phyloP scores from a whole-genome alignment of 2,329 filamentous ascomycete genomes.

The Fusarium neocosmosporiellum region DNA sequence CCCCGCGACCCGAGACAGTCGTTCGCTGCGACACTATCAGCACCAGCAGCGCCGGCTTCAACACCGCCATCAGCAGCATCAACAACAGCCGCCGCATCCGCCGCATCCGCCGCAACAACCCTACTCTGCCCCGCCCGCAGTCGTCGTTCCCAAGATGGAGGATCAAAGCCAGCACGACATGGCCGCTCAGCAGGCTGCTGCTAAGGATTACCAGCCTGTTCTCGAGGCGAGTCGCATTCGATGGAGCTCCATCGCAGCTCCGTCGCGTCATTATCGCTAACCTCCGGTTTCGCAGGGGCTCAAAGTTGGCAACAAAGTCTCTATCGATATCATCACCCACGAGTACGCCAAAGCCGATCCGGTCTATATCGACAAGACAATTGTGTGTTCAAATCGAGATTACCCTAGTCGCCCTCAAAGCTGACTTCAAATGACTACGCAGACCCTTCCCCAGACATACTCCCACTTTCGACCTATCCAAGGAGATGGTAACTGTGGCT shows the following conservation, averaged over 20 bases:
- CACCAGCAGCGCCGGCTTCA: conserved; percentile 33
- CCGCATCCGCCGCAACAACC: conserved; percentile 19
- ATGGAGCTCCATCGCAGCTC: conserved; percentile 1
- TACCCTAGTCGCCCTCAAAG: conserved; percentile 9
- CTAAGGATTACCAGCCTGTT: conserved; percentile 68
- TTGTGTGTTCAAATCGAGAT: conserved; percentile 66
- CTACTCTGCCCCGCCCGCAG: conserved; percentile 13
- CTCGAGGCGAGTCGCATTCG: conserved; percentile 59
- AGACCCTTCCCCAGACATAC: conserved; percentile 86
- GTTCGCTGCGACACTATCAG: conserved; percentile 25
- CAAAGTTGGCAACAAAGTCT: conserved; percentile 80
- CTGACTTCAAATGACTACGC: conserved; percentile 26
- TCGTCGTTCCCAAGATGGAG: conserved; percentile 47
- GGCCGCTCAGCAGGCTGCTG: conserved; percentile 70
- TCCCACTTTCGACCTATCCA: conserved; percentile 88
- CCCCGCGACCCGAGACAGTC: conserved; percentile 13
- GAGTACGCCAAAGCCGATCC: conserved; percentile 92
- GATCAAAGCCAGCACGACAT: conserved; percentile 56
- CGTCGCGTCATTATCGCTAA: conserved; percentile 30
- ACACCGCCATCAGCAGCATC: conserved; percentile 27
- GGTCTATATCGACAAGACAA: conserved; percentile 86
- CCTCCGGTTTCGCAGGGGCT: conserved; percentile 73
- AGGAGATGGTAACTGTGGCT: conserved; percentile 96
- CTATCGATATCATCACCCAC: conserved; percentile 80
- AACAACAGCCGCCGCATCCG: conserved; percentile 19